A percentile compares a stretch with the other conserved stretches of the same genome.
phyloP scores from a whole-genome alignment of 148 eudicot species.

The Euryodendron excelsum region DNA sequence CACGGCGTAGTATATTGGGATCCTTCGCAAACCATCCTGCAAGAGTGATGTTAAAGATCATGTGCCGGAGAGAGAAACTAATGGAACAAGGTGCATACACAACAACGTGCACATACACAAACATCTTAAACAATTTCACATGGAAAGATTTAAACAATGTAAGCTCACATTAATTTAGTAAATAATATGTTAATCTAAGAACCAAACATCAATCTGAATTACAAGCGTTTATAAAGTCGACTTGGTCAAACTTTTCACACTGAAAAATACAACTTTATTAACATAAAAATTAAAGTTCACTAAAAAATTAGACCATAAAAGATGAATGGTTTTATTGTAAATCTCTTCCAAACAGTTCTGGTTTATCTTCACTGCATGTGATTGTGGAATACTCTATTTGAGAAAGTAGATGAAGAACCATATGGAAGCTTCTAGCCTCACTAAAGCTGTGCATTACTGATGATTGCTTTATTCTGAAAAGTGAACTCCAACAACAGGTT shows the following conservation, averaged over 20 bases:
- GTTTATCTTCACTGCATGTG: too few species aligned
- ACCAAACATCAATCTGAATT: neutral
- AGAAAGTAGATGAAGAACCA: too few species aligned
- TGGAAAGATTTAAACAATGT: neutral
- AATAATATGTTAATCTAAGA: neutral
- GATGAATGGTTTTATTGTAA: too few species aligned
- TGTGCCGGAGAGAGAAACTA: neutral
- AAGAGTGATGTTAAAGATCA: conserved; percentile 2
- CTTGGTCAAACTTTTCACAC: neutral
- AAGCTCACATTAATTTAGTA: neutral
- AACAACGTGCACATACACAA: neutral
- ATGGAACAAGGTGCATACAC: neutral
- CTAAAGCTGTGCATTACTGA: too few species aligned
- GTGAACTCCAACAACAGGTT: too few species aligned
- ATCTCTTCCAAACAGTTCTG: too few species aligned
- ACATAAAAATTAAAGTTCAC: too few species aligned
- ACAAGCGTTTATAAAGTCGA: neutral
- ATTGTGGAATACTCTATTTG: too few species aligned
- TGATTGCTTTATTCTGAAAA: too few species aligned
- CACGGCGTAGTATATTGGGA: conserved; percentile 70
- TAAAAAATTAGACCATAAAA: too few species aligned
- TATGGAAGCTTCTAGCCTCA: too few species aligned
- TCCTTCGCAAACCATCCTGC: conserved; percentile 93
- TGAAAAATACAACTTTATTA: too few species aligned
- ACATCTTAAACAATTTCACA: neutral